These are phyloP conservation scores for Vigna nakashimae DNA, from an alignment of 306 rosid species.

Conservation along the genomic window DNA sequence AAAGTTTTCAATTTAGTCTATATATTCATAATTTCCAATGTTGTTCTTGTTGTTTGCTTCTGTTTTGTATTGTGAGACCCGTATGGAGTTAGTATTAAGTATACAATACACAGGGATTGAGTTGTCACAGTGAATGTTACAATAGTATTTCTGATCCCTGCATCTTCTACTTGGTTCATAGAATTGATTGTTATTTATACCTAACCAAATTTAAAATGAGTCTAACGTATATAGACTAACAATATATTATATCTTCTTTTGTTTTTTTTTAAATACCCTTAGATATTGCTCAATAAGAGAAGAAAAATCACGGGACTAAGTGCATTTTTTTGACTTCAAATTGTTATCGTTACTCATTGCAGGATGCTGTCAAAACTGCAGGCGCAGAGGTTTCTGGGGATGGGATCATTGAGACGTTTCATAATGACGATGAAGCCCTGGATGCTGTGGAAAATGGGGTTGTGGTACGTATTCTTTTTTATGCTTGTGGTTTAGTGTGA, in stretches of 20 bases:
- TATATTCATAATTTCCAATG: background rate
- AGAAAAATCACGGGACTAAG: background rate
- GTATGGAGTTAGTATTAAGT: background rate
- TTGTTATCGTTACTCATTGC: conserved; percentile 38
- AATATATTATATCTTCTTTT: background rate
- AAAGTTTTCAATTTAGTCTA: background rate
- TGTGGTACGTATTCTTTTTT: conserved; percentile 57
- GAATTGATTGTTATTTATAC: background rate
- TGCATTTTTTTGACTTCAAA: background rate
- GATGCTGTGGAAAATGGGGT: conserved; percentile 70
- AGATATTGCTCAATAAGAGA: background rate
- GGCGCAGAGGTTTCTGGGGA: conserved; percentile 74
- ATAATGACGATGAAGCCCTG: conserved; percentile 79
- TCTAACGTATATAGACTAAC: background rate
- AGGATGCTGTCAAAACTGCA: conserved; percentile 64
- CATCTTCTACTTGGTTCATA: background rate
- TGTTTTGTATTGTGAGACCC: background rate
- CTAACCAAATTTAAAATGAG: background rate
- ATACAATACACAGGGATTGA: background rate
- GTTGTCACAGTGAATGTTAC: background rate
- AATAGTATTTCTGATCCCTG: background rate
- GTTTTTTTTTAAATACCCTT: background rate
- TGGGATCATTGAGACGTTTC: conserved; percentile 74
- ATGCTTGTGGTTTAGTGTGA: background rate
- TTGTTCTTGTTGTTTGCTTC: no score